Base-by-base conservation (phyloP, 2,329 filamentous ascomycete species). In the Pseudogymnoascus sp. region DNA sequence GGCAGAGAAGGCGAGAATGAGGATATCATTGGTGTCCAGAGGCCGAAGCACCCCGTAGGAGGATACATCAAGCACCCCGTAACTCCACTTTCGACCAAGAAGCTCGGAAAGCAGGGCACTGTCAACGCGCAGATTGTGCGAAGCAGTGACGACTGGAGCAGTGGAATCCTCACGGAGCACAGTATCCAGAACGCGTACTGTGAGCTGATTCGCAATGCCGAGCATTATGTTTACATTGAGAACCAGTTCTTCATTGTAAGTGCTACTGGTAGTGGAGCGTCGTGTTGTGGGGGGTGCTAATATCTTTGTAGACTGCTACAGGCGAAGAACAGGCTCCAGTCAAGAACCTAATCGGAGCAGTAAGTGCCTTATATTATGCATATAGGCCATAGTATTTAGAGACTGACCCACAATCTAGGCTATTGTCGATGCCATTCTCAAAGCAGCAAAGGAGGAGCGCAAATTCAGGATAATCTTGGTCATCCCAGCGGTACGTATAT, bases 221-320 rank as follows among this genome's bases (percentile, higher is more conserved):
- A 97, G 75, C 93, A 97, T 73, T 97, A 86, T 69, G 89, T 99
- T 23, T 99, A 97, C 77, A 96, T 99, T 65, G 95, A 99, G 75
- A 97, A 97, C 71, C 95, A 99, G 71, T 97, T 97, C 79, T 99
- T 97, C 80, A 97, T 83, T 77, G 44, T 50, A 29, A 50, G 44
- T 50, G 23, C 15, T n/a, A n/a, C 4, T 50, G 23, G 15, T 17
- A 1, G 2, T 46, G 23, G 13, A 29, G 44, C 10, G 13, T 29
- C 15, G 3, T 50, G 15, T 50, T 29, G 17, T 7, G 23, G 33
- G 50, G 33, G 80, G 79, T 96, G 72, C 44, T 50, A 50, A 50
- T 50, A 29, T 17, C 15, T 29, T 29, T 50, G 9, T 50, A 50
- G 44, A 96, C 92, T 1, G 90, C 95, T 0, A 97, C 93, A 0